Base-by-base conservation (phyloP, 495 filamentous ascomycete species). In the Hyphodiscus hymeniophilus region DNA sequence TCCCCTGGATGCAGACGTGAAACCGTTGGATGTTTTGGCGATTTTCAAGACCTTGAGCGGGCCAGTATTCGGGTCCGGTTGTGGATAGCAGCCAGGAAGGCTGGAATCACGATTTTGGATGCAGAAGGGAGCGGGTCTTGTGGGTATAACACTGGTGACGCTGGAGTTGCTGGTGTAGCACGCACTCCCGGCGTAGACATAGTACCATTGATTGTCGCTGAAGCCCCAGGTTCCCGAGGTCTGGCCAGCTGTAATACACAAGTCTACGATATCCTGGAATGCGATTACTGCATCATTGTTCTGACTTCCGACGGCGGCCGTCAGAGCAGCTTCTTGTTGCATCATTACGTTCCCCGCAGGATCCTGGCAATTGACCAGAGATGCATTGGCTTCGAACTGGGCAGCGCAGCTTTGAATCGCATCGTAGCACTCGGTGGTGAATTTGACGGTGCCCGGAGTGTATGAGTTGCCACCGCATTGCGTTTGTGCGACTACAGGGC, bases 161-260 rank as follows among this genome's bases (percentile, higher is more conserved):
- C 15, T 21, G 41, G 48, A 28, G 18, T 51, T 39, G 5, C 34
- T 51, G 43, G 48, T 51, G 26, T 46, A 51, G 48, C 48, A 51
- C 3, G 43, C 40, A 24, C 28, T 40, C 15, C 34, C 48, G 31
- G 48, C 48, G 24, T 39, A 39, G 13, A 45, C 34, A 39, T 40
- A 51, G 18, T 51, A 51, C 48, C 48, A 51, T 40, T 51, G 48
- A 20, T 46, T 51, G 28, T 51, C 48, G 42, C 48, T 51, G 30
- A 8, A 33, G 18, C 40, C 39, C 48, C 48, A 51, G 5, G 48
- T 51, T 13, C 24, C 48, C 23, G 43, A 26, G 12, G 48, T 51
- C 16, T 45, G 23, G 34, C 48, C 48, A 30, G 41, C 42, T 11
- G 36, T 36, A 12, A 51, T 20, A 18, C 48, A 51, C 3, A 51